Percentiles rank a stretch among this genome's conserved stretches.
Evolutionary conservation across 108 stramenopile genomes (phyloP).

Genomic region (Stephanodiscus minutulus): DNA sequence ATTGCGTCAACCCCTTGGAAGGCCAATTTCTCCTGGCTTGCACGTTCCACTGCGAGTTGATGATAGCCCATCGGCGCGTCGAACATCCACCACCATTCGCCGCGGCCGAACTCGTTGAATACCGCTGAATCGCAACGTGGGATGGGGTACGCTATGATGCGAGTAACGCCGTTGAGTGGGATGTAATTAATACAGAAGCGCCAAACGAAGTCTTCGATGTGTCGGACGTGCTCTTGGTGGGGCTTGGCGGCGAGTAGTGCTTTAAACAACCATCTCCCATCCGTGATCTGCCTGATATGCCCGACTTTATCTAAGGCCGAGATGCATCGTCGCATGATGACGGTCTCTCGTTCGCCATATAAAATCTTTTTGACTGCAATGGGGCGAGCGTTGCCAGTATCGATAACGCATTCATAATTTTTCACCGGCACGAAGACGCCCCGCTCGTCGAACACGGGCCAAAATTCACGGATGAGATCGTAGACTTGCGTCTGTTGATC

Average conservation of each 20-base stretch:
- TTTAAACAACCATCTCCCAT: too few species aligned
- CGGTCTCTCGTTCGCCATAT: background rate
- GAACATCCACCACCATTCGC: background rate
- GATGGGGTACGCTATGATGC: background rate
- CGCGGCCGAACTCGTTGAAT: background rate
- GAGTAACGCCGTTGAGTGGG: conserved; percentile 8
- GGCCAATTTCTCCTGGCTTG: too few species aligned
- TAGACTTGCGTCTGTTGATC: background rate
- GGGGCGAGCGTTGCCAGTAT: too few species aligned
- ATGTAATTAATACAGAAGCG: too few species aligned
- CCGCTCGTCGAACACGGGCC: conserved; percentile 24
- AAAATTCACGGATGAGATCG: conserved; percentile 11
- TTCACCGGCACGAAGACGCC: too few species aligned
- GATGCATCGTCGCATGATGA: background rate
- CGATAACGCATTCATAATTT: too few species aligned
- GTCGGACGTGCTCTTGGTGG: background rate
- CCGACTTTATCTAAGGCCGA: background rate
- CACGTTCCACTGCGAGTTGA: conserved; percentile 1
- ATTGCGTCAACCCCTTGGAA: too few species aligned
- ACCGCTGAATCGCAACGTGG: too few species aligned
- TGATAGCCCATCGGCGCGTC: conserved; percentile 11
- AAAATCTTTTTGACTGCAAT: too few species aligned
- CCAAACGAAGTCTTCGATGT: conserved; percentile 21
- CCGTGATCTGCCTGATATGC: conserved; percentile 6
- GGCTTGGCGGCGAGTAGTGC: too few species aligned